Evolutionary conservation across 148 eudicot genomes (phyloP).

Genomic region (Diospyros kaki): DNA sequence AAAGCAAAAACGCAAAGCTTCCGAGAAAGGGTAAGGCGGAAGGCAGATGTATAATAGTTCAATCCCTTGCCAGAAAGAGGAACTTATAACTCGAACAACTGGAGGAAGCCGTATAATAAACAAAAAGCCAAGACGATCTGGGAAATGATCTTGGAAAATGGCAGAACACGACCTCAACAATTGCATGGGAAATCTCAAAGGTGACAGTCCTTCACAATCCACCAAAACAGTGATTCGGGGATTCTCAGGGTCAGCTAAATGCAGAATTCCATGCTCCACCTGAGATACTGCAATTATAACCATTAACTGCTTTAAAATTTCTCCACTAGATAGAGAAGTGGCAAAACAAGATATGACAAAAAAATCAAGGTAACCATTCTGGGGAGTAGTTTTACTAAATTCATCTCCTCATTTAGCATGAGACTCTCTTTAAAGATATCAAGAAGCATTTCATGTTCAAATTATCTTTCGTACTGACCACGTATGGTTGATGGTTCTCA

Average conservation of each 20-base stretch:
- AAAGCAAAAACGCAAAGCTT: not conserved
- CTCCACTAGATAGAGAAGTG: too few relatives aligned
- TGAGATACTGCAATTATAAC: constrained; percentile 73
- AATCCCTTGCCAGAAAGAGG: constrained; percentile 7
- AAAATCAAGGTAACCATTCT: not conserved
- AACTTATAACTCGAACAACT: constrained; percentile 70
- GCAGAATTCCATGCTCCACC: constrained; percentile 75
- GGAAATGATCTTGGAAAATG: constrained; percentile 84
- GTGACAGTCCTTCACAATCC: constrained; percentile 82
- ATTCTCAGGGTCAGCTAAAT: constrained; percentile 53
- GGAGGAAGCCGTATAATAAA: constrained; percentile 79
- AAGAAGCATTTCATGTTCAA: not conserved
- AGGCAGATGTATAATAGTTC: not conserved
- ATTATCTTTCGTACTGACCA: too few relatives aligned
- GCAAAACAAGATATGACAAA: not conserved
- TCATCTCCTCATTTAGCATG: not conserved
- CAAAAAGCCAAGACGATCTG: constrained; percentile 66
- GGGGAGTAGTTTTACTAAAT: too few relatives aligned
- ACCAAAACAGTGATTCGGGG: constrained; percentile 70
- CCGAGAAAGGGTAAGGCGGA: not conserved
- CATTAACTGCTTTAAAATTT: not conserved
- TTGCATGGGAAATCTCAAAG: constrained; percentile 75
- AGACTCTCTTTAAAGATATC: not conserved
- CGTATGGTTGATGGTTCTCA: not conserved
- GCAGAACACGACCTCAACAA: constrained; percentile 67